Conservation (phyloP, 2,329 filamentous ascomycete genomes). For the Xylariomycetidae sp. region DNA sequence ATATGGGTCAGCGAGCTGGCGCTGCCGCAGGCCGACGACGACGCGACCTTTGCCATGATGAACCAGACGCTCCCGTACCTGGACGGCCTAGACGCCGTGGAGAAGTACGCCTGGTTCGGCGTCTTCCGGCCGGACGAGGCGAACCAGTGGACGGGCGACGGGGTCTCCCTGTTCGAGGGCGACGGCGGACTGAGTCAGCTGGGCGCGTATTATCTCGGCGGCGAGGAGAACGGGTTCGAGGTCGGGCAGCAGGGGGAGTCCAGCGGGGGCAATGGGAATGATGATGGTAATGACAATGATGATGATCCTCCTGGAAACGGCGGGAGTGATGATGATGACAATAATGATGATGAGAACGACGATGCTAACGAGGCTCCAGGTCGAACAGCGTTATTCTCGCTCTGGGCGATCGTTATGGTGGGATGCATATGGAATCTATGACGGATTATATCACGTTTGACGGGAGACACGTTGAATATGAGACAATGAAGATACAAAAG, state of each 20-base stretch:
- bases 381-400: constrained; percentile 3
- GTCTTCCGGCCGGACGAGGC: constrained; percentile 32
- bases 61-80: constrained; percentile 33
- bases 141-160: constrained; percentile 35
- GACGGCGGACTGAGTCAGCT: constrained; percentile 34
- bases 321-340: constrained; percentile 4
- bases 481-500: too few species aligned
- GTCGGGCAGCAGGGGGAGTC: constrained; percentile 21
- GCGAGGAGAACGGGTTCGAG: constrained; percentile 32
- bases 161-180: constrained; percentile 31
- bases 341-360: constrained; percentile 2
- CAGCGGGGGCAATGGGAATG: constrained; percentile 4
- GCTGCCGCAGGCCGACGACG: constrained; percentile 28
- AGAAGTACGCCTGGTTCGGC: constrained; percentile 38
- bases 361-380: constrained; percentile 12
- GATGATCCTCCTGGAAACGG: too few species aligned
- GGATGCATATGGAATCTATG: constrained; percentile 4
- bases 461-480: too few species aligned
- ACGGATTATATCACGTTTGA: too few species aligned
- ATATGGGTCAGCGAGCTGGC: constrained; percentile 39
- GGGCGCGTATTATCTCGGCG: constrained; percentile 34
- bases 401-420: constrained; percentile 2
- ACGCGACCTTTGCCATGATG: constrained; percentile 34
- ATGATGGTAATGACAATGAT: constrained; percentile 9
- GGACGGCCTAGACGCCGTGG: constrained; percentile 28